Percentiles rank a stretch among this genome's conserved stretches.
These are phyloP conservation scores for Leccinum longicurvipes DNA, from an alignment of 768 basidiomycete species.

Conservation along the genomic window DNA sequence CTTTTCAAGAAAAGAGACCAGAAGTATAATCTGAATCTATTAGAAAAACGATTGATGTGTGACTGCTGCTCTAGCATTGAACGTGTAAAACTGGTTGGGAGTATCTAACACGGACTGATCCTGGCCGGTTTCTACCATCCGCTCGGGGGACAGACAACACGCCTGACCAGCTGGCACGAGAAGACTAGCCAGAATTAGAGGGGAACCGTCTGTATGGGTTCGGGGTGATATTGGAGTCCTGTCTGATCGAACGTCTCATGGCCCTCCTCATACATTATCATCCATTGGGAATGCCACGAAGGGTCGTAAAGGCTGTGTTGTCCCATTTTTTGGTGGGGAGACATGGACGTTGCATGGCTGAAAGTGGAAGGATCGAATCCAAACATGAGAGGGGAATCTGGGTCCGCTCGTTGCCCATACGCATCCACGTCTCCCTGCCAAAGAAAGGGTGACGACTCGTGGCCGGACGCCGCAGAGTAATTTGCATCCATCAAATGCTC, in stretches of 20 bases:
- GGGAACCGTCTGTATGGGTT: background rate
- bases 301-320: background rate
- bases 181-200: background rate
- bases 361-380: background rate
- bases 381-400: background rate
- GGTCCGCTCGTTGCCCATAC: background rate
- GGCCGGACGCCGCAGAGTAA: background rate
- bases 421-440: background rate
- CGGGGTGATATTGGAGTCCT: background rate
- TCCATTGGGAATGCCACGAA: slow-evolving; percentile 6
- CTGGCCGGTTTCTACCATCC: slow-evolving; percentile 16
- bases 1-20: too few species aligned
- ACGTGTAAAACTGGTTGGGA: background rate
- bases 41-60: background rate
- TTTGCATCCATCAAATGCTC: background rate
- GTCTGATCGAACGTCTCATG: background rate
- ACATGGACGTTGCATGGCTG: background rate
- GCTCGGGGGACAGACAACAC: slow-evolving; percentile 13
- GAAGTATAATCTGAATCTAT: too few species aligned
- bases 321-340: too few species aligned
- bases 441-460: background rate
- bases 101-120: slow-evolving; percentile 2
- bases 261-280: slow-evolving; percentile 3
- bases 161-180: background rate
- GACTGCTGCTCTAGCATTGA: background rate